Evolutionary conservation across 768 basidiomycete genomes (phyloP).

Genomic region (Punctularia strigosozonata): DNA sequence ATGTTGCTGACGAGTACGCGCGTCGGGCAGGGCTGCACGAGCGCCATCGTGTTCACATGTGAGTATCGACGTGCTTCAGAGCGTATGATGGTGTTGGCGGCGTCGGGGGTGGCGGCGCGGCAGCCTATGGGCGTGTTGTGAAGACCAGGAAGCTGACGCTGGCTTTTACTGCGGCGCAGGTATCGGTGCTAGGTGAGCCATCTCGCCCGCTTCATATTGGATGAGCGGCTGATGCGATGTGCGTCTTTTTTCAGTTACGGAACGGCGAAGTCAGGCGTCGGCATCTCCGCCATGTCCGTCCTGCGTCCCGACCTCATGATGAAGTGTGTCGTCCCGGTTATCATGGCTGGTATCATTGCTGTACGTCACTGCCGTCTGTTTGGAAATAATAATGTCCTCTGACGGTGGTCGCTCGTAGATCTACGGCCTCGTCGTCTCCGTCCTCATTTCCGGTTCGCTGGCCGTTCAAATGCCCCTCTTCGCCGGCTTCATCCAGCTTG

Average conservation of each 20-base stretch:
- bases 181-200: constrained; percentile 70
- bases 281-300: constrained; percentile 96
- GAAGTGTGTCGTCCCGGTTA: constrained; percentile 93
- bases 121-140: neutral
- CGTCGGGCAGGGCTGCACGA: constrained; percentile 84
- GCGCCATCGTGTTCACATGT: constrained; percentile 98
- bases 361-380: constrained; percentile 35
- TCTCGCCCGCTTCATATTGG: neutral
- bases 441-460: constrained; percentile 82
- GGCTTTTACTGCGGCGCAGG: constrained; percentile 27
- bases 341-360: constrained; percentile 99
- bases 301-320: constrained; percentile 96
- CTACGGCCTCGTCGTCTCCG: constrained; percentile 98
- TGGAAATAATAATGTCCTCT: neutral
- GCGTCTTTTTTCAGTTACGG: constrained; percentile 59
- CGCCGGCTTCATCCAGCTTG: constrained; percentile 88
- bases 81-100: neutral
- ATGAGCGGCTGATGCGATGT: constrained; percentile 2
- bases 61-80: constrained; percentile 20
- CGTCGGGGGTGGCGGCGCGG: neutral
- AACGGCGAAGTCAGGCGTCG: constrained; percentile 97
- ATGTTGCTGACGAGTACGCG: neutral
- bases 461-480: constrained; percentile 74
- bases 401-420: constrained; percentile 35
- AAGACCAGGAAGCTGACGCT: neutral